Evolutionary conservation across 2,329 filamentous ascomycete species (phyloP).

Genomic region (Sporothrix brasiliensis): DNA sequence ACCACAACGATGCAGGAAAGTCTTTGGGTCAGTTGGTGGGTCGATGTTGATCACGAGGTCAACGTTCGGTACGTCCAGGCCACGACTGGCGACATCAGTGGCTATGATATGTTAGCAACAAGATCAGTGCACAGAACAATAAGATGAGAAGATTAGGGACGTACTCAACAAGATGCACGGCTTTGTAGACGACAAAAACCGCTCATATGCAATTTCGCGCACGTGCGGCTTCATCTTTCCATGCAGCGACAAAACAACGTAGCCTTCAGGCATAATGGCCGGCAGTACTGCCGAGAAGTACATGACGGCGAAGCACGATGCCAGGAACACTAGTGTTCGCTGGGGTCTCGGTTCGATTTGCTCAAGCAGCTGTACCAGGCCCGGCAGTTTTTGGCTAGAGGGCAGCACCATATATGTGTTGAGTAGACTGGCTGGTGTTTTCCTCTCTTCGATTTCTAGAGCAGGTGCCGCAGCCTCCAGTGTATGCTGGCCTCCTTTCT

Average conservation of each 20-base stretch:
- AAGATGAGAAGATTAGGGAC: neutral
- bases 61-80: slow-evolving; percentile 87
- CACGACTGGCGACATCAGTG: slow-evolving; percentile 89
- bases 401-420: slow-evolving; percentile 81
- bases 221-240: slow-evolving; percentile 90
- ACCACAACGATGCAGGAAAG: slow-evolving; percentile 91
- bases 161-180: slow-evolving; percentile 76
- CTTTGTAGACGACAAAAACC: slow-evolving; percentile 73
- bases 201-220: slow-evolving; percentile 81
- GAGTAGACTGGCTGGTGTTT: slow-evolving; percentile 87
- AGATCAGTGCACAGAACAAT: neutral
- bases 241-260: slow-evolving; percentile 78
- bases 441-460: slow-evolving; percentile 72
- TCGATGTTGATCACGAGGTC: slow-evolving; percentile 91
- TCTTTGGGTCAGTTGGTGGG: slow-evolving; percentile 81
- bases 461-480: slow-evolving; percentile 48
- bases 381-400: slow-evolving; percentile 78
- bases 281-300: slow-evolving; percentile 86
- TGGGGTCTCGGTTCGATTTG: slow-evolving; percentile 73
- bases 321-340: slow-evolving; percentile 88
- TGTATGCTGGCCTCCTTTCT: neutral
- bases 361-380: slow-evolving; percentile 69
- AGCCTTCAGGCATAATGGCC: slow-evolving; percentile 66
- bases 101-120: slow-evolving; percentile 28
- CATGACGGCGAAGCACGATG: slow-evolving; percentile 91